Evolutionary conservation across 371 early-diverging fungal genomes (phyloP), one percentile per base, ranked within the genome.

Genomic region (Apophysomyces variabilis): DNA sequence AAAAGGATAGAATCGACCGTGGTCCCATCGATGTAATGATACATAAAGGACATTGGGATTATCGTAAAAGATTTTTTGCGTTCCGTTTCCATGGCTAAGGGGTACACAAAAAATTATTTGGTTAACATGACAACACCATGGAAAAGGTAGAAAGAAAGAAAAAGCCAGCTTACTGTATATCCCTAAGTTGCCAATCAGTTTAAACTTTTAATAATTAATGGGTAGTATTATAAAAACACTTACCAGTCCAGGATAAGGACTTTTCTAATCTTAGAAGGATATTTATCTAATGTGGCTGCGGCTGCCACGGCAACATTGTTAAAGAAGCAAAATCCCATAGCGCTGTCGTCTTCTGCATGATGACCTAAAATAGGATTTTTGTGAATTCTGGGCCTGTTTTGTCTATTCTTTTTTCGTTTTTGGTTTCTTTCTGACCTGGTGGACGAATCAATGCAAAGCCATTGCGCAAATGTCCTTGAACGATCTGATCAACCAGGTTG

Each of bases 241-340:
- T 75, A 80, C 83, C 83, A 90, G 60, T 90, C 90, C 61, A 90
- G 77, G 38, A 90, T 80, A 38, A 88, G 65, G 21, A 88, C 80
- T 65, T 83, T 85, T 64, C 81, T 76, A 12, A 87, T 76, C 11
- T 71, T 78, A 21, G 74, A 60, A 0, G 86, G 76, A 64, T 86
- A 78, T 62, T 77, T 81, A 26, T 78, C 76, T 32, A 87, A 43
- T 0, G 85, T 80, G 18, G 79, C 66, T 12, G 82, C 74, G 11
- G 84, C 89, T 8, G 90, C 87, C 38, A 89, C 85, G 13, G 88
- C 90, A 7, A 88, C 88, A 67, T 89, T 90, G 68, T 90, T 90
- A 69, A 84, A 89, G 58, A 87, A 85, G 56, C 90, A 90, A 67
- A 85, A 90, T 5, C 90, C 90, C 90, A 87, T 90, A 12, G 86